Base-by-base conservation (phyloP, 1,284 basidiomycete species). In the Puccinia polysora region DNA sequence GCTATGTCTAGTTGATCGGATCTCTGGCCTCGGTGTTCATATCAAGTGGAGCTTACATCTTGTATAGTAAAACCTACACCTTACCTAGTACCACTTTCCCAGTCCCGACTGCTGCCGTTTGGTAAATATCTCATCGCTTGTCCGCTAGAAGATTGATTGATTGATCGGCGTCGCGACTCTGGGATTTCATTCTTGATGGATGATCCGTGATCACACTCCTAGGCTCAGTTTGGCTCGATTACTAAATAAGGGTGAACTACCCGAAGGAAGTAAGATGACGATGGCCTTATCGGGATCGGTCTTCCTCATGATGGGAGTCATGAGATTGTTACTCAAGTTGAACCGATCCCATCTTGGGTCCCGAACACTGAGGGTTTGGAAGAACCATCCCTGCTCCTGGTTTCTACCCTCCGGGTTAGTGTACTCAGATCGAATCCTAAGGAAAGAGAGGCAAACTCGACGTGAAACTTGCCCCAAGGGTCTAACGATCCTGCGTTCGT, bases 221-320 rank as follows among this genome's bases (percentile, higher is more conserved):
- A 94, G 91, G 91, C 84, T 97, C 34, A 88, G 89, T 76, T 86
- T 97, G 40, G 94, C 94, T 18, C 85, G 95, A 30, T 83, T 97
- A 23, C 86, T 97, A 52, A 85, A 80, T 73, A 86, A 91, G 74
- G 91, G 92, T 7, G 83, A 88, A 76, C 83, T 97, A 28, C 94
- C 94, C 0, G 83, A 85, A 47, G 85, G 89, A 72, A 89, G 87
- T 64, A 83, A 84, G n/a, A 78, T 81, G 0, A 94, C 92, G 80
- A 97, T 97, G 92, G 73, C 88, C 52, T 77, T 81, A 12, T 95
- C 90, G 77, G 90, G 87, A 10, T 58, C 85, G 15, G 28, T 89
- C 12, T 93, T 93, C 77, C 86, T 84, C 10, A 75, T 84, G 15
- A 81, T 89, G 20, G 85, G 92, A 0, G 83, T 84, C 2, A 73